These are phyloP conservation scores for Starmerella riodocensis DNA, from an alignment of 805 yeast species.

Conservation along the genomic window DNA sequence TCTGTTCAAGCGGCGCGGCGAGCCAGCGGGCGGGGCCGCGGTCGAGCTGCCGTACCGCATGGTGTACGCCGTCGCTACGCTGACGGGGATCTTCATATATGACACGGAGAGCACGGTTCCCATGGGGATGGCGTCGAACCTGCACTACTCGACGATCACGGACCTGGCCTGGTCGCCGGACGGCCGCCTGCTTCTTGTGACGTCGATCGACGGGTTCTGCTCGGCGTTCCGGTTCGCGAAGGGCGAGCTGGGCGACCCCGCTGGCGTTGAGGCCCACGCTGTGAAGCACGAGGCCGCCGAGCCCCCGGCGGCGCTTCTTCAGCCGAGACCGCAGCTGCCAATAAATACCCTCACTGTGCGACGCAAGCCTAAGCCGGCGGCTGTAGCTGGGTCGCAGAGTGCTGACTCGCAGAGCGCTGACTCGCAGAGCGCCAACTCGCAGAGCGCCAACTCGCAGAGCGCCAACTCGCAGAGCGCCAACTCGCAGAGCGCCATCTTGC, in stretches of 20 bases:
- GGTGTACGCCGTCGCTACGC: constrained; percentile 87
- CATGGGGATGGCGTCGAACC: constrained; percentile 56
- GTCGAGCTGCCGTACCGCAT: constrained; percentile 59
- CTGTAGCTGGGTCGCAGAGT: neutral
- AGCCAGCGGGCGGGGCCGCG: constrained; percentile 27
- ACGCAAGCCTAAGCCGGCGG: constrained; percentile 7
- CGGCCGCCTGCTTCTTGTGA: constrained; percentile 55
- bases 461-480: too few species aligned
- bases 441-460: too few species aligned
- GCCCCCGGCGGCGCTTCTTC: too few species aligned
- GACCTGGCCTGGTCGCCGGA: constrained; percentile 76
- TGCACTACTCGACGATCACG: constrained; percentile 81
- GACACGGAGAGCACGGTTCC: constrained; percentile 64
- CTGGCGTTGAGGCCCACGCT: neutral
- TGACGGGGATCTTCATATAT: constrained; percentile 67
- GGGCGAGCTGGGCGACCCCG: constrained; percentile 41
- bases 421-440: too few species aligned
- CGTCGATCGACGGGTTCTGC: constrained; percentile 90
- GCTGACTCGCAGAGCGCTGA: too few species aligned
- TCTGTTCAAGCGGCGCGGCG: constrained; percentile 33
- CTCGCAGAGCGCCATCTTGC: too few species aligned
- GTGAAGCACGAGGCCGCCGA: too few species aligned
- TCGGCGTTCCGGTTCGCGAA: constrained; percentile 47
- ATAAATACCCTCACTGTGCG: constrained; percentile 18
- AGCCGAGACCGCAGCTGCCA: neutral